Base-by-base conservation (phyloP, 768 basidiomycete species). In the Leccinum ochraceum region DNA sequence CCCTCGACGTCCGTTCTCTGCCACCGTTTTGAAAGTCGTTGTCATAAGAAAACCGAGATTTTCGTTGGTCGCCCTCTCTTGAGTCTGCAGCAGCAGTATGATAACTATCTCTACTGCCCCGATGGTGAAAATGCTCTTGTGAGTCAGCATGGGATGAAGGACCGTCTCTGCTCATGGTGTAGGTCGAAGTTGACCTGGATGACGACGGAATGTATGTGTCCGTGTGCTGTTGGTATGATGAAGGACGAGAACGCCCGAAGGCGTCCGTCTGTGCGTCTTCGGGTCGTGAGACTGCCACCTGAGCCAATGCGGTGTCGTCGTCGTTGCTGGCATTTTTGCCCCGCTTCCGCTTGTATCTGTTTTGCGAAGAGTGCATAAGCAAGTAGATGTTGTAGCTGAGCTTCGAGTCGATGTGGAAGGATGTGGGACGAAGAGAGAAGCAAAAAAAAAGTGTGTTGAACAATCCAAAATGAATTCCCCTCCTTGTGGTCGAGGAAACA, bases 211-310 rank as follows among this genome's bases (percentile, higher is more conserved):
- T 80, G 73, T 75, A 76, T 62, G 71, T 77, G 66, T 86, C 83
- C 50, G 80, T 69, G 53, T 74, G 78, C 56, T 73, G 73, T 66
- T 75, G 75, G 61, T 74, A 68, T 60, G 71, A 66, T 57, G 68
- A 75, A 65, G 79, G 79, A 68, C 81, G 82, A 66, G 83, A 71
- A 71, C 81, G 81, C 64, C 84, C 72, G 73, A 84, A 86, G 59
- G 79, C 71, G 62, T 86, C 82, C 67, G 80, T 71, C 74, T 77
- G 79, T 59, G 76, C 68, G 64, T 86, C 84, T 62, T 85, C 84
- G 64, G 67, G 71, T 72, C 80, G 82, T 69, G 79, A 74, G 73
- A 77, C 78, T 36, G 59, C 32, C 75, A 71, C 78, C 58, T 66
- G 80, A 62, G 75, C 74, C 66, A 67, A 66, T 52, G 54, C 53